Evolutionary conservation across 225 moss, liverwort and hornwort genomes (phyloP).

Genomic region (Pseudoscleropodium purum): DNA sequence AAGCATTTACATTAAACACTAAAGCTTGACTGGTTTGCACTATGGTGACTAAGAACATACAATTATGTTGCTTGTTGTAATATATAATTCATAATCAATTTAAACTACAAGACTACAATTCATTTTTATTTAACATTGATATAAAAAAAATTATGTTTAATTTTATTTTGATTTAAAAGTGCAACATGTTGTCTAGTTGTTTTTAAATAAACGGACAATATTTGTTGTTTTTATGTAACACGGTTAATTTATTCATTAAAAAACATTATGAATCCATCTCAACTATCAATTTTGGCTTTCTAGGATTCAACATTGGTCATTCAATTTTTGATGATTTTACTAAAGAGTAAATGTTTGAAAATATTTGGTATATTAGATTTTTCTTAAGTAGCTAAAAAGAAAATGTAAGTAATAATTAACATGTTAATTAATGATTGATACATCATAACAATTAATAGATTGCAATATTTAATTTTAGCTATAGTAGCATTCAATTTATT

Average conservation of each 20-base stretch:
- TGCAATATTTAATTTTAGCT: neutral
- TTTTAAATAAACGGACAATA: no score
- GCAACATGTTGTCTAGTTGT: neutral
- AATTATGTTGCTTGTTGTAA: neutral
- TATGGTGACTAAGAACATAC: no score
- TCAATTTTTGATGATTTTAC: neutral
- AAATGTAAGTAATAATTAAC: neutral
- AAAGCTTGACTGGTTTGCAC: neutral
- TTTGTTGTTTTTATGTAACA: neutral
- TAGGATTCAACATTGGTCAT: neutral
- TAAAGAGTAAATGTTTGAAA: neutral
- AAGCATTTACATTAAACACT: neutral
- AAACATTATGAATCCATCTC: neutral
- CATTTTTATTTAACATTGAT: neutral
- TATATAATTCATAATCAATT: neutral
- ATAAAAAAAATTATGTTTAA: no score
- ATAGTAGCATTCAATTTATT: neutral
- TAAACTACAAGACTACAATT: neutral
- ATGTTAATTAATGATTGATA: neutral
- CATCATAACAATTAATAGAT: neutral
- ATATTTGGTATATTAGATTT: neutral
- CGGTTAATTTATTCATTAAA: neutral
- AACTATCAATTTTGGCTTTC: neutral
- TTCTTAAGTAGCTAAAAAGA: neutral
- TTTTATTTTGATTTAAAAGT: neutral